Base-by-base conservation (phyloP, 768 basidiomycete species). In the Lactifluus hygrophoroides region DNA sequence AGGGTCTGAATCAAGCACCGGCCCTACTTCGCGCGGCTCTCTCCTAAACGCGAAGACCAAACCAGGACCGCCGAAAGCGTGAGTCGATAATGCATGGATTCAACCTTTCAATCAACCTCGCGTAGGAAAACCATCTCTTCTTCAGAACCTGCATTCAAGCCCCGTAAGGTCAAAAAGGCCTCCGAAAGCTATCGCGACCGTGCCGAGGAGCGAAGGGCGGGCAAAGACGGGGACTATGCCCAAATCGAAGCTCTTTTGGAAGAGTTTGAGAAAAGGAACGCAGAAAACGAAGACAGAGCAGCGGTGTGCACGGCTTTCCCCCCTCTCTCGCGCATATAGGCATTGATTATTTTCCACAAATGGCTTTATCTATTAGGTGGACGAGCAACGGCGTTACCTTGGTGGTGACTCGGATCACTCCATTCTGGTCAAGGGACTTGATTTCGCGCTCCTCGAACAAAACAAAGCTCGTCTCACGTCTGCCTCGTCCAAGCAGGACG, bases 351-450 rank as follows among this genome's bases (percentile, higher is more conserved):
- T 19, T 3, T 5, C 2, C 25, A n/a, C n/a, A n/a, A 23, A 42
- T 17, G 49, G 21, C 6, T 17, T 42, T 23, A 17, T 51, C 17
- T 62, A 90, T n/a, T 62, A 90, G 86, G 74, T 90, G 17, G 88
- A 90, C 54, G 78, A 82, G 54, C 80, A 90, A 67, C 77, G 92
- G 35, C 77, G 76, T 56, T 90, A 88, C 68, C 80, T 93, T 5
- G 91, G 91, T 17, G 90, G 91, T 37, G 90, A 95, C 69, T 82
- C 84, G 42, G 79, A 88, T 57, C 92, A 94, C 68, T 84, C 90
- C 11, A 80, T 94, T 56, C 81, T 94, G 11, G 90, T 94, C 42
- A 95, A 93, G 67, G 91, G 91, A 27, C 83, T 97, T 46, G 94
- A 97, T 68, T 78, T 86, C 63, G 86, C 90, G 0, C 79, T 96